Base-by-base conservation (phyloP, 306 rosid species). In the Gynostemma pentaphyllum region DNA sequence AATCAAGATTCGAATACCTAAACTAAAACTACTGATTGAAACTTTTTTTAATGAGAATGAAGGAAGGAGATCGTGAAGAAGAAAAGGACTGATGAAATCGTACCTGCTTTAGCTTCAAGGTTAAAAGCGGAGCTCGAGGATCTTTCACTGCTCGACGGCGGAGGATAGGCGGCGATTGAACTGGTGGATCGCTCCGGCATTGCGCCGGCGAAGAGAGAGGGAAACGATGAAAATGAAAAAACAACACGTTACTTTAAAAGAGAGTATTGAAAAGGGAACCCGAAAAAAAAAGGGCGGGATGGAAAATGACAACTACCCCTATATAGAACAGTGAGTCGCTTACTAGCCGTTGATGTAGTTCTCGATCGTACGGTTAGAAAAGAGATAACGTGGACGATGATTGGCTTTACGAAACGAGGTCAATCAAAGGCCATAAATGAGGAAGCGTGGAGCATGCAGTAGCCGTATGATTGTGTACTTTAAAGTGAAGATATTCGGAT, bases 141-240 rank as follows among this genome's bases (percentile, higher is more conserved):
- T 71, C 76, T 71, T 62, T 85, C 92, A 16, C 92, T 85, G 74
- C 92, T 85, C 0, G 92, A 82, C 41, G 88, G 92, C 57, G 75
- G 55, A 66, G 85, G 80, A 68, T 75, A 69, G 11, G 87, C 87
- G 0, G 90, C 87, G 26, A 81, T 36, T 7, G 87, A 74, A 72
- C 82, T 79, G 45, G 84, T 67, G n/a, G 79, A 66, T 44, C 69
- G 83, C 9, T 78, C 88, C 61, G 70, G 81, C 82, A 82, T 85
- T 73, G 37, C 51, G 66, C 68, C 56, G 18, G 39, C 67, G 70
- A 65, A 65, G 63, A 4, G 24, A 22, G n/a, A 49, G 10, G 37
- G 4, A 12, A 7, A 0, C 0, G 24, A 1, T n/a, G n/a, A n/a
- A n/a, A n/a, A n/a, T n/a, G 18, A 7, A 36, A 19, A 34, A 13